Evolutionary conservation across 306 rosid species (phyloP), one percentile per base, ranked within the genome.

Genomic region (Senna tora): DNA sequence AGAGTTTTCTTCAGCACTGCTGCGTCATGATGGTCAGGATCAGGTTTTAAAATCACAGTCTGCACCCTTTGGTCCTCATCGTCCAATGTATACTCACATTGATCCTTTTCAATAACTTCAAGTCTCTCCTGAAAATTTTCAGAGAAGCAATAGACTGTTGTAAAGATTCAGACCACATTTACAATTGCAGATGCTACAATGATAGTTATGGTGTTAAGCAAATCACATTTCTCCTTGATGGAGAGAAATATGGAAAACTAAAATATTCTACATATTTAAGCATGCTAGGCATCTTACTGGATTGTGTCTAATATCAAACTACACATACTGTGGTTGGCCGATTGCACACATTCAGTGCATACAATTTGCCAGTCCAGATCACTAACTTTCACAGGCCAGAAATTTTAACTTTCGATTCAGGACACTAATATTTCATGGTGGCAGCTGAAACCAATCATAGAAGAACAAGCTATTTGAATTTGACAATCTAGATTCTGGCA

Each of bases 81-180:
- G 78, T 91, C 99, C 76, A 95, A 82, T 73, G 96, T 91, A 77
- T 95, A 95, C 73, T 91, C 99, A 72, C 87, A 79, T 79, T 88
- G 96, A 86, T 95, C 99, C 82, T 61, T 87, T 71, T 88, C 97
- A 75, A 95, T 95, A 80, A 85, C 80, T 51, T 95, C 96, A 53
- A 95, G 79, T 80, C 96, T 91, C 79, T 95, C 99, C 99, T 95
- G 83, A 65, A 54, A 28, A 25, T 69, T 46, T 78, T 43, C 34
- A 69, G 56, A 77, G 41, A 78, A 72, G 61, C 62, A 75, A 41
- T 16, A 42, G 38, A 67, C 15, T 53, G 65, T 56, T 25, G 34
- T 42, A 15, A 46, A 25, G 41, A 60, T 51, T 55, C 38, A 59
- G 57, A 75, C 69, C 62, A 65, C 33, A 64, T 54, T 62, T 55